Percentiles rank a stretch among this genome's conserved stretches.
Evolutionary conservation across 2,329 filamentous ascomycete species (phyloP).

Genomic region (Arthroderma sp.): DNA sequence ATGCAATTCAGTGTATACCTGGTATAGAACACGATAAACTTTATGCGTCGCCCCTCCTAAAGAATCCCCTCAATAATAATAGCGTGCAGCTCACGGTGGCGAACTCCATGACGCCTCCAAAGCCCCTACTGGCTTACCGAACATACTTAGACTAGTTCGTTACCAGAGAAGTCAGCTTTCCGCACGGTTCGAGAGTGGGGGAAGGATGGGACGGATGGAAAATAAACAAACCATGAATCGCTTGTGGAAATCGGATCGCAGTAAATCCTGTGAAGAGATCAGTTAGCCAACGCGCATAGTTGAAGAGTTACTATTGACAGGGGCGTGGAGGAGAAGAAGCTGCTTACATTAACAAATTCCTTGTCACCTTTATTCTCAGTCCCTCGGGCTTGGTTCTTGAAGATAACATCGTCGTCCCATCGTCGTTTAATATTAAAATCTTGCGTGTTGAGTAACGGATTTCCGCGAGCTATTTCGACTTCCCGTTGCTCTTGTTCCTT

Average conservation of each 20-base stretch:
- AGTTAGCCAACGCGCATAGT: constrained; percentile 9
- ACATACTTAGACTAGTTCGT: constrained; percentile 13
- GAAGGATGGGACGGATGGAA: neutral
- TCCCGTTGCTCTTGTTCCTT: constrained; percentile 74
- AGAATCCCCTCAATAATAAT: neutral
- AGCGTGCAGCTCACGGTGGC: neutral
- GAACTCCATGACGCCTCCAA: constrained; percentile 1
- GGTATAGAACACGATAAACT: neutral
- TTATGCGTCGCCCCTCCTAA: neutral
- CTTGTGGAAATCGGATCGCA: constrained; percentile 94
- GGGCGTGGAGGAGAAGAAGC: neutral
- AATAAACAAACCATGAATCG: constrained; percentile 60
- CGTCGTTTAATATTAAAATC: constrained; percentile 77
- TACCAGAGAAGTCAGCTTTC: neutral
- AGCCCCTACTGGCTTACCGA: constrained; percentile 8
- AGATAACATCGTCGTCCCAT: constrained; percentile 98
- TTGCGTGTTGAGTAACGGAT: constrained; percentile 75
- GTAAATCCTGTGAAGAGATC: constrained; percentile 52
- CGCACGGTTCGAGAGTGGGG: neutral
- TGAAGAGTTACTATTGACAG: neutral
- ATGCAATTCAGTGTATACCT: neutral
- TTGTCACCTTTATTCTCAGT: constrained; percentile 87
- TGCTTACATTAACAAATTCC: constrained; percentile 81
- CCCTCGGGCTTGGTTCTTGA: constrained; percentile 94
- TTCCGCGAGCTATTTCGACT: constrained; percentile 79